These are phyloP conservation scores for Trypanosoma melophagium DNA, from an alignment of 208 protist species.

Conservation along the genomic window DNA sequence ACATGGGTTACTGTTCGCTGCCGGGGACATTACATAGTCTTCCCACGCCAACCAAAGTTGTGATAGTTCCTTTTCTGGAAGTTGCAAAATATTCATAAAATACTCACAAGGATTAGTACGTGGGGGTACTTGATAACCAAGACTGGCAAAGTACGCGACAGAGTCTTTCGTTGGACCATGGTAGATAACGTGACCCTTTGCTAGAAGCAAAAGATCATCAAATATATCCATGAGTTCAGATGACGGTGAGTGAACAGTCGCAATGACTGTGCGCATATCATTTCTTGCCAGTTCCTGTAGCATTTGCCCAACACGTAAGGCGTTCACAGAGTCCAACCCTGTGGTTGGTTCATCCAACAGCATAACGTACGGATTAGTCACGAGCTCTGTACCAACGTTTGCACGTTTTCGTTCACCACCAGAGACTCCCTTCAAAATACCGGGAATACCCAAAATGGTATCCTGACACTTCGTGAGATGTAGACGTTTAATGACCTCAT, in stretches of 20 bases:
- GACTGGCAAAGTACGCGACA: conserved; percentile 39
- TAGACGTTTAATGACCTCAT: conserved; percentile 63
- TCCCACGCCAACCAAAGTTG: conserved; percentile 74
- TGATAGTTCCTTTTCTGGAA: conserved; percentile 33
- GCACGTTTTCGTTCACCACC: conserved; percentile 88
- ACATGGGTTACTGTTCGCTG: conserved; percentile 47
- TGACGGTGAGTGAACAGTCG: conserved; percentile 91
- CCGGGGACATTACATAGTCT: conserved; percentile 68
- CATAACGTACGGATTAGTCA: conserved; percentile 88
- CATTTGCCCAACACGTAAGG: conserved; percentile 72
- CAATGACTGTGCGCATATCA: conserved; percentile 80
- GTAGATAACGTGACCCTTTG: conserved; percentile 79
- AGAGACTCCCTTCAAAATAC: conserved; percentile 72
- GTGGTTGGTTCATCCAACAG: conserved; percentile 90
- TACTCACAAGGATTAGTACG: conserved; percentile 74
- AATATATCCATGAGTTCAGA: conserved; percentile 81
- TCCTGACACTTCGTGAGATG: conserved; percentile 73
- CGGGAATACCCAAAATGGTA: conserved; percentile 73
- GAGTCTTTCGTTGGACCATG: conserved; percentile 65
- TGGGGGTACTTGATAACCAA: conserved; percentile 37
- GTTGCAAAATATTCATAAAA: conserved; percentile 63
- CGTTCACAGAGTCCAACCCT: conserved; percentile 85
- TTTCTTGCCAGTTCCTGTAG: conserved; percentile 75
- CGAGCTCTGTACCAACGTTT: conserved; percentile 87
- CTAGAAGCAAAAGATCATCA: conserved; percentile 85